Percentiles rank a stretch among this genome's conserved stretches.
Conservation (phyloP, 148 eudicot genomes). For the Polygonum maritimum region DNA sequence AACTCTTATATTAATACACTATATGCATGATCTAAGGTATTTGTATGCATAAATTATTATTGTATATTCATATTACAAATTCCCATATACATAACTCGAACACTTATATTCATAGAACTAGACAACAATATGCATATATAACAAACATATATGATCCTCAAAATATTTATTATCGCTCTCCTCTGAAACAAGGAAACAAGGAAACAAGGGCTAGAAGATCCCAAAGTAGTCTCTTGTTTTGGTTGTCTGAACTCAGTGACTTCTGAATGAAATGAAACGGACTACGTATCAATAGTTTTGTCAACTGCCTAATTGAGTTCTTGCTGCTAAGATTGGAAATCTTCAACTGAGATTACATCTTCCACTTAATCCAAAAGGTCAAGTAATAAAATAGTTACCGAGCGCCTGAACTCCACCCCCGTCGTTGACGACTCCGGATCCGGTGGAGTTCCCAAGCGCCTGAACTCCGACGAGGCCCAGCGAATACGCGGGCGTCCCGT, state of each 20-base stretch:
- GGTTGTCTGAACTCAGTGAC: conserved; percentile 9
- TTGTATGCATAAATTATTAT: too few relatives aligned
- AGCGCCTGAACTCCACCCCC: too few relatives aligned
- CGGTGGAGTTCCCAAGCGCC: conserved; percentile 20
- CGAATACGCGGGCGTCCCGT: conserved; percentile 44
- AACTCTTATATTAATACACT: too few relatives aligned
- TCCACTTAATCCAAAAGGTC: conserved; percentile 91
- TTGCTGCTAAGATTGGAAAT: conserved; percentile 19
- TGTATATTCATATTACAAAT: too few relatives aligned
- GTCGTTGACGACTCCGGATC: neutral
- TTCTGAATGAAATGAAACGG: conserved; percentile 10
- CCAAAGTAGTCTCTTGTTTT: conserved; percentile 13
- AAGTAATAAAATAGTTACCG: too few relatives aligned
- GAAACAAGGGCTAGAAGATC: conserved; percentile 25
- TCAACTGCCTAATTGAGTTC: conserved; percentile 13
- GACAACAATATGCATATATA: too few relatives aligned
- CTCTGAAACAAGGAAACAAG: too few relatives aligned
- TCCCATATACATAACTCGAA: too few relatives aligned
- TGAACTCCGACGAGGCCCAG: conserved; percentile 35
- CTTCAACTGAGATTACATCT: conserved; percentile 60
- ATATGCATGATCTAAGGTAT: too few relatives aligned
- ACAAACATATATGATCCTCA: too few relatives aligned
- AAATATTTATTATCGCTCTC: too few relatives aligned
- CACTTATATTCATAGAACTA: too few relatives aligned
- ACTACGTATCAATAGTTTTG: conserved; percentile 17